Evolutionary conservation across 495 filamentous ascomycete genomes (phyloP), one percentile per base, ranked within the genome.

Genomic region (Corynascus novoguineensis): DNA sequence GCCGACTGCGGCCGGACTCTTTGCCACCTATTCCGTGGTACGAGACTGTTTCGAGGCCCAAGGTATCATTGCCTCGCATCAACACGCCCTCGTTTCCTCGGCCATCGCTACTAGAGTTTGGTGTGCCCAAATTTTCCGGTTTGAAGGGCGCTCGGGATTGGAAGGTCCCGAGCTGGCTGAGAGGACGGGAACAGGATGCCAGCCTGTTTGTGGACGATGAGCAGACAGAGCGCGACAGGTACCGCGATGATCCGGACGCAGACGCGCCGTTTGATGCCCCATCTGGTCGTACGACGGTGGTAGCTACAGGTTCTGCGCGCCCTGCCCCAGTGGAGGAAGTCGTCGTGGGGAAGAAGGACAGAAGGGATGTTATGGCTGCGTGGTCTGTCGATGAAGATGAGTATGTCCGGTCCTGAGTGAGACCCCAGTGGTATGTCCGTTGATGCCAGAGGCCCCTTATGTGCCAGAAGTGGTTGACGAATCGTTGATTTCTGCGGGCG

Each of bases 21-120:
- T 27, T 62, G 19, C 71, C 71, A 1, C 49, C 61, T 7, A 60
- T 71, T 25, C 73, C 73, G 12, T 75, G 73, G 73, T 61, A 64
- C 55, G 58, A 72, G 44, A 66, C 63, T 14, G 31, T 70, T 12
- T 60, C 67, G 48, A 28, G 63, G 6, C 69, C 66, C 3, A 59
- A 49, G 17, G 25, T 60, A 3, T 46, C 58, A 44, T 25, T 57
- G 0, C 56, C 61, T 7, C 61, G 44, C 22, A 44, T 67, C 14
- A 55, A 27, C 17, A 17, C 38, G 2, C 56, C 59, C 8, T 53
- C 57, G 14, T 29, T 60, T 8, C 0, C 51, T 5, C 52, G 54
- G 15, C 31, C 45, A 1, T 40, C 44, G 10, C 27, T 62, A 9
- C 55, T 61, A 19, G 21, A 42, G 0, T 45, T 65, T 38, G 51